These are phyloP conservation scores for Hydnomerulius pinastri DNA, from an alignment of 768 basidiomycete genomes.

Conservation along the genomic window DNA sequence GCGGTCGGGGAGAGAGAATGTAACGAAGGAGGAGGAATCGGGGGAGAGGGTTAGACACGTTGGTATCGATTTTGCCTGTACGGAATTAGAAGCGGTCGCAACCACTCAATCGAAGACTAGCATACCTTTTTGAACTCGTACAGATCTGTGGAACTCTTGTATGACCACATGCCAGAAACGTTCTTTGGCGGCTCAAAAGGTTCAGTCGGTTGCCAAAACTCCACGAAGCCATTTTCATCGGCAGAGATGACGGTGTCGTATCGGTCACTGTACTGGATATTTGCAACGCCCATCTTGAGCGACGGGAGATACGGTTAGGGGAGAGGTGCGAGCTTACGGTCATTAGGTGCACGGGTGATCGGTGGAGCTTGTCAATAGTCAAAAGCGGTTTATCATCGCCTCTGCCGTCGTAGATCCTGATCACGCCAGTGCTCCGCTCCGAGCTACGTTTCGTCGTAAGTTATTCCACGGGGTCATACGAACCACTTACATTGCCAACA, in stretches of 20 bases:
- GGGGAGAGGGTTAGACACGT: slow-evolving; percentile 93
- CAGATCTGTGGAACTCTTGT: slow-evolving; percentile 88
- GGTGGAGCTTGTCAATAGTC: slow-evolving; percentile 76
- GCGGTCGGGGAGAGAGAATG: slow-evolving; percentile 91
- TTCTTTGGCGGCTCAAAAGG: slow-evolving; percentile 85
- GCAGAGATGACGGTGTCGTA: slow-evolving; percentile 93
- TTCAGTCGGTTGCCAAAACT: slow-evolving; percentile 93
- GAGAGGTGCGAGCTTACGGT: slow-evolving; percentile 51
- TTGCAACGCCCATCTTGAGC: slow-evolving; percentile 1
- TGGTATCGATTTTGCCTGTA: slow-evolving; percentile 85
- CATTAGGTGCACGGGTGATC: slow-evolving; percentile 89
- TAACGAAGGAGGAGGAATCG: slow-evolving; percentile 85
- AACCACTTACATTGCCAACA: slow-evolving; percentile 81
- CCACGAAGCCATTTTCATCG: slow-evolving; percentile 92
- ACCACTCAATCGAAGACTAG: background rate
- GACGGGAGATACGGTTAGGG: background rate
- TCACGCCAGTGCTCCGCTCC: slow-evolving; percentile 70
- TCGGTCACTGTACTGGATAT: slow-evolving; percentile 77
- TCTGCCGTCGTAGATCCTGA: slow-evolving; percentile 91
- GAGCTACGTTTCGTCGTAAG: slow-evolving; percentile 52
- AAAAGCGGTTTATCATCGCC: slow-evolving; percentile 80
- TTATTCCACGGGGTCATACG: slow-evolving; percentile 18
- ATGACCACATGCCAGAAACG: slow-evolving; percentile 81
- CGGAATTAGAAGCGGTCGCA: background rate
- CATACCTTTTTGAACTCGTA: slow-evolving; percentile 97